Evolutionary conservation across 805 yeast species (phyloP).

Genomic region (Sporopachydermia lactativora): DNA sequence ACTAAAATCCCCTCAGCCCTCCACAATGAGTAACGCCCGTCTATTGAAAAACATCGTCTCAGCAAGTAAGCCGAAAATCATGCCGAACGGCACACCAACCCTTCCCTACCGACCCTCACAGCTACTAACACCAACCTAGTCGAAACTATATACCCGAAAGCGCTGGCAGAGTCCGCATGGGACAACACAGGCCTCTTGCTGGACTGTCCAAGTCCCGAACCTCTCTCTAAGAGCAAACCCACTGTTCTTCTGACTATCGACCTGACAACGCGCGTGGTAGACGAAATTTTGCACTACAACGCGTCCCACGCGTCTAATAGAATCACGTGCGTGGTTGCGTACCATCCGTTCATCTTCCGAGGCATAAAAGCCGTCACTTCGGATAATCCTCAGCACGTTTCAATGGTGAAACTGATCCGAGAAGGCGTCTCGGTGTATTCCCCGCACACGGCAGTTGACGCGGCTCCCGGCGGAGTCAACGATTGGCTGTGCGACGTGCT

Average conservation of each 20-base stretch:
- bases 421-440: conserved; percentile 79
- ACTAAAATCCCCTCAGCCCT: too few relatives aligned
- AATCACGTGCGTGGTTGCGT: conserved; percentile 7
- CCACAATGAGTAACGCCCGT: too few relatives aligned
- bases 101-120: too few relatives aligned
- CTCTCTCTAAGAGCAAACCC: conserved; percentile 8
- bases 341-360: conserved; percentile 77
- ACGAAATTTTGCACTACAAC: conserved; percentile 56
- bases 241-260: conserved; percentile 63
- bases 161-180: conserved; percentile 80
- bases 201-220: conserved; percentile 35
- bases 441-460: conserved; percentile 95
- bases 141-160: conserved; percentile 66
- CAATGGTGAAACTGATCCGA: conserved; percentile 57
- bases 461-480: conserved; percentile 85
- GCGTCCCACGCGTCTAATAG: conserved; percentile 20
- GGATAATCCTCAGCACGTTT: conserved; percentile 69
- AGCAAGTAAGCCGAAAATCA: too few relatives aligned
- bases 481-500: conserved; percentile 74
- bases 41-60: too few relatives aligned
- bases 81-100: too few relatives aligned
- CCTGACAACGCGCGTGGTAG: conserved; percentile 67
- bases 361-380: conserved; percentile 64
- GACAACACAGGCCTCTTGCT: conserved; percentile 89
- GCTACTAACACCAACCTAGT: too few relatives aligned